Evolutionary conservation across 2,329 filamentous ascomycete genomes (phyloP).

Genomic region (Colletotrichum chlorophyti): DNA sequence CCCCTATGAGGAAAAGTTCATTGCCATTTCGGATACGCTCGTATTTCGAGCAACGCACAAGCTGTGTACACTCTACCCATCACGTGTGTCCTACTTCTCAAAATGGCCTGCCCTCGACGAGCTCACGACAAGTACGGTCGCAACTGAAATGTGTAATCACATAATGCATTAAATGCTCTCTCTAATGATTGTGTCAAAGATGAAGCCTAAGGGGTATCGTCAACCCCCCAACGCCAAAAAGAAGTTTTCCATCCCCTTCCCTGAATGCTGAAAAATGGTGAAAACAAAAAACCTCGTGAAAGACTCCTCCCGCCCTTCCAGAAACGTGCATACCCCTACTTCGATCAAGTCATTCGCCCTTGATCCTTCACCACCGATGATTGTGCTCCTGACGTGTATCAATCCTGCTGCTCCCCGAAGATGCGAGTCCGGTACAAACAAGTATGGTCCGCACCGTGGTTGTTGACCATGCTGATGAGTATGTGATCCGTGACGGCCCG

Average conservation of each 20-base stretch:
- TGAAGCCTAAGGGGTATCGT: constrained; percentile 27
- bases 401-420: constrained; percentile 51
- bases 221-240: constrained; percentile 27
- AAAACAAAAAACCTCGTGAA: background rate
- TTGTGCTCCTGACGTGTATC: background rate
- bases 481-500: constrained; percentile 57
- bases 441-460: constrained; percentile 67
- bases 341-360: background rate
- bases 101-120: too few species aligned
- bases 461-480: constrained; percentile 61
- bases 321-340: background rate
- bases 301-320: background rate
- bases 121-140: too few species aligned
- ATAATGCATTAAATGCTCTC: constrained; percentile 11
- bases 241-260: background rate
- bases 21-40: background rate
- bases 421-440: constrained; percentile 71
- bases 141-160: background rate
- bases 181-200: constrained; percentile 3
- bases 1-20: constrained; percentile 29
- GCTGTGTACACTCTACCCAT: too few species aligned
- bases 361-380: background rate
- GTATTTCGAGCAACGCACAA: too few species aligned
- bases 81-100: too few species aligned
- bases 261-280: constrained; percentile 10